phyloP scores from a whole-genome alignment of 805 yeast species.

The Kodamaea laetipori region DNA sequence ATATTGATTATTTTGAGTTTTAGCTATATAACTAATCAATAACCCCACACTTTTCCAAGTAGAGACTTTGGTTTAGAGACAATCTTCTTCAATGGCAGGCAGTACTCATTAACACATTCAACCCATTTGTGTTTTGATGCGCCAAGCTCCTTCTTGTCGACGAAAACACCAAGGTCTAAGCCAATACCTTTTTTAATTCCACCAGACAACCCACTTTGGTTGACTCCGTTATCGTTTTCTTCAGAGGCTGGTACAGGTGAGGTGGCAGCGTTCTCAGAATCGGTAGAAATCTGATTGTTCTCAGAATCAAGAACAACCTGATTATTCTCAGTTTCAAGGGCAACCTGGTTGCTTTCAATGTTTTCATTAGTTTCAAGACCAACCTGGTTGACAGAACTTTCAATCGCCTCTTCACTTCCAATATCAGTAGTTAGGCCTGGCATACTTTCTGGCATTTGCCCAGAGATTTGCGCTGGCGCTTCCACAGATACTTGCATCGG shows the following conservation, averaged over 20 bases:
- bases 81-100: neutral
- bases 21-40: neutral
- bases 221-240: neutral
- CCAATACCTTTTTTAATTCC: constrained; percentile 10
- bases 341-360: no score
- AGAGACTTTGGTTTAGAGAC: neutral
- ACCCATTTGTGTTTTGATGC: constrained; percentile 3
- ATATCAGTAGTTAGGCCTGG: no score
- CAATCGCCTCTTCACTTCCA: no score
- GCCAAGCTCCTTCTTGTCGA: constrained; percentile 6
- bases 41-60: neutral
- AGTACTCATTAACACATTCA: constrained; percentile 11
- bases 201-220: neutral
- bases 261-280: neutral
- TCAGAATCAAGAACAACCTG: no score
- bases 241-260: neutral
- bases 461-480: no score
- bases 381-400: no score
- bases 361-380: no score
- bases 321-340: no score
- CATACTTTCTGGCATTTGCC: no score
- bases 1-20: no score
- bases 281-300: no score
- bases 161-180: constrained; percentile 7
- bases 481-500: no score